Evolutionary conservation across 2,329 filamentous ascomycete species (phyloP), one percentile per base, ranked within the genome.

Genomic region (Colletotrichum godetiae): DNA sequence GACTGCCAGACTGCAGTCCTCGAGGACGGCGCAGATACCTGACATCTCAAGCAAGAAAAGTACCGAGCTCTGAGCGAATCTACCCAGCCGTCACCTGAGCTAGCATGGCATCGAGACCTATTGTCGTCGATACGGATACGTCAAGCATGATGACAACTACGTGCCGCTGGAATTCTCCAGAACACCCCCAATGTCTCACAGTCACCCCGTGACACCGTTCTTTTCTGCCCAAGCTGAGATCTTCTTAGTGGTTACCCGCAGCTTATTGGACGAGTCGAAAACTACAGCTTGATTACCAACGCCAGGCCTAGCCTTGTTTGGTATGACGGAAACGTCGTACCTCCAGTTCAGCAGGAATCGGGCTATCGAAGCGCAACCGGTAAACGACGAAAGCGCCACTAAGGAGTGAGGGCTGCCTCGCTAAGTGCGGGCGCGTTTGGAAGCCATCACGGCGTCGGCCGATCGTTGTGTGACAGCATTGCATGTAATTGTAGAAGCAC

Each of bases 341-440:
- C 19, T 49, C 8, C 7, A 49, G 42, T 49, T 5, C 42, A 49
- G 8, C 42, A 49, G 42, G 5, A 49, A 49, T 22, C 8, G n/a
- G n/a, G 42, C 19, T 22, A 49, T 49, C 8, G 33, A 46, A 56
- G 22, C 37, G n/a, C 57, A 52, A n/a, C 35, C 56, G 42, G 37
- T 22, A 42, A 42, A 60, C 62, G 55, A 67, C 68, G 68, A 63
- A 67, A 33, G 62, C 62, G 46, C 62, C 56, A 56, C 55, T 66
- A 42, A 55, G 24, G 61, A 27, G 12, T 24, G 46, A 60, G 46
- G 62, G 55, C 68, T 67, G 68, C 29, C 15, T 52, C n/a, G 31
- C 24, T 58, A 64, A 60, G 66, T 69, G 70, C 70, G 70, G 66
- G 70, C 70, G 66, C 37, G 52, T 53, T 42, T 24, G 19, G 59